Base-by-base conservation (phyloP, 768 basidiomycete species). In the Russula virescens region DNA sequence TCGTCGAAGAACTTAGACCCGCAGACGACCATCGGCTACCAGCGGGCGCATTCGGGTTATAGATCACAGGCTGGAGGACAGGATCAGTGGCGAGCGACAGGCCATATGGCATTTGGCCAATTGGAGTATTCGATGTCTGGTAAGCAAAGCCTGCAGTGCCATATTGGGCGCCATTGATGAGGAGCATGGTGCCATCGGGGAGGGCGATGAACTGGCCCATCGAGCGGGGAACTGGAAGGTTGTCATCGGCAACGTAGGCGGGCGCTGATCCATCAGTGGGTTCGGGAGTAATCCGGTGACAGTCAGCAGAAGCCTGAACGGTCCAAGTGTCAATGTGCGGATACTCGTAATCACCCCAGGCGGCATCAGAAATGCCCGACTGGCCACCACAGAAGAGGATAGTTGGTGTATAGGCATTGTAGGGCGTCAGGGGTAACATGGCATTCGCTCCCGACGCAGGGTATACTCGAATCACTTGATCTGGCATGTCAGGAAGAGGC, bases 361-460 rank as follows among this genome's bases (percentile, higher is more conserved):
- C 23, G 0, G 2, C 18, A 46, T 60, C 51, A 1, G 23, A 8
- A 5, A 45, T 38, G n/a, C n/a, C n/a, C 10, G 13, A 5, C 31
- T 43, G 43, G 13, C 59, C 59, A 8, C 59, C 59, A 53, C 59
- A 60, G 34, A 60, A 60, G n/a, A 60, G 1, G 31, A 60, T 14
- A 0, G 59, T 60, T 5, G 59, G 59, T 1, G 11, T 38, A 40
- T 60, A 60, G 3, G 19, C 34, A 16, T 60, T 60, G 3, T 1
- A 23, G 2, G 59, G 59, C 3, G 51, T 60, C 23, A 60, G 45
- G 19, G 59, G 59, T 9, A 60, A 25, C 59, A 60, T 60, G 3
- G 59, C 25, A 45, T 35, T 60, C 31, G 59, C 59, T 25, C 51
- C 59, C 8, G 59, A 60, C 8, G 51, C 59, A 26, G 59, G 59